These are phyloP conservation scores for Liquidambar formosana DNA, from an alignment of 164 flowering plant genomes.

Conservation along the genomic window DNA sequence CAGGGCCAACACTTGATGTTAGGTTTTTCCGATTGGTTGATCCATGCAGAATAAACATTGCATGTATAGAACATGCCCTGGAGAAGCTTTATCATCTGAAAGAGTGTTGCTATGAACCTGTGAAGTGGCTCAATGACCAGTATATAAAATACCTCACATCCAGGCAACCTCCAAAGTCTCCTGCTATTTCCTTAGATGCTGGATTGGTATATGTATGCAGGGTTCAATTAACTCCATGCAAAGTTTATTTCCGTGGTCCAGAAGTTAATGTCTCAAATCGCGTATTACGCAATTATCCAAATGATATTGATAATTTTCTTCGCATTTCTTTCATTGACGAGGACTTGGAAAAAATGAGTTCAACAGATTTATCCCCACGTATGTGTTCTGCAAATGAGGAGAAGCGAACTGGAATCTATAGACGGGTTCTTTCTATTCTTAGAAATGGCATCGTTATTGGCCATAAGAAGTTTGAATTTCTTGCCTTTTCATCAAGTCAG, in stretches of 20 bases:
- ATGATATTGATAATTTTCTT: conserved; percentile 65
- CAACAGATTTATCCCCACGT: conserved; percentile 56
- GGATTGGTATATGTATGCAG: conserved; percentile 75
- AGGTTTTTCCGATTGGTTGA: conserved; percentile 54
- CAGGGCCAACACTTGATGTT: conserved; percentile 60
- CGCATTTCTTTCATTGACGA: conserved; percentile 86
- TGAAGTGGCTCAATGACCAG: conserved; percentile 59
- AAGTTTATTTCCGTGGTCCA: conserved; percentile 77
- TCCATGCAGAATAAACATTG: conserved; percentile 34
- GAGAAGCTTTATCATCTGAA: conserved; percentile 57
- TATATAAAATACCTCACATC: conserved; percentile 32
- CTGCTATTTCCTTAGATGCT: conserved; percentile 50
- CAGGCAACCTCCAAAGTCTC: conserved; percentile 23
- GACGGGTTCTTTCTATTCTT: conserved; percentile 57
- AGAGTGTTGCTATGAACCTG: conserved; percentile 87
- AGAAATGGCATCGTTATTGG: conserved; percentile 71
- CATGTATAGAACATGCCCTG: conserved; percentile 58
- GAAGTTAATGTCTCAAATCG: conserved; percentile 82
- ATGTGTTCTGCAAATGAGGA: conserved; percentile 22
- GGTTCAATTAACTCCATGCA: conserved; percentile 76
- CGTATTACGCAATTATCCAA: conserved; percentile 52
- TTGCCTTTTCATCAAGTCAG: conserved; percentile 91
- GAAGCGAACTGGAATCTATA: conserved; percentile 46
- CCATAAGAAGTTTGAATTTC: conserved; percentile 82
- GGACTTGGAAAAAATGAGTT: conserved; percentile 59